Conservation (phyloP, 2,329 filamentous ascomycete genomes). For the Aaosphaeria pasadenensis region DNA sequence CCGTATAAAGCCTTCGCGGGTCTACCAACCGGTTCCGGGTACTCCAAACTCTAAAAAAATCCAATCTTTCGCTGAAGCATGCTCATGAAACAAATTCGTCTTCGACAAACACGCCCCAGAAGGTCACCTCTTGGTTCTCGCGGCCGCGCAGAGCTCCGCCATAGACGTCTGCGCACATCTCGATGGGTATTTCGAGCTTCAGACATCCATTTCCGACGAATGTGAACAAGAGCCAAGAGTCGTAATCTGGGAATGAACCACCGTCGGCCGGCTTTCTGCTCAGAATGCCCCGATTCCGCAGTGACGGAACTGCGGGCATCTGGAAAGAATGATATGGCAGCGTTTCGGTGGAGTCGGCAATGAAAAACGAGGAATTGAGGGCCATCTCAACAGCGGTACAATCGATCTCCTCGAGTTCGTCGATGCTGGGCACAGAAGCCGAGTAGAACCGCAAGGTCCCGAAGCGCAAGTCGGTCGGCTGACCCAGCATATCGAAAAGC, state of each 20-base stretch:
- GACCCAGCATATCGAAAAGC: slow-evolving; percentile 33
- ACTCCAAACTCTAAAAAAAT: not conserved
- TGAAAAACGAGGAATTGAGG: slow-evolving; percentile 30
- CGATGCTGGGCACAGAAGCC: slow-evolving; percentile 1
- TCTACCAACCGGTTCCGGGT: not conserved
- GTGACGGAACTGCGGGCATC: slow-evolving; percentile 25
- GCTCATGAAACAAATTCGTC: slow-evolving; percentile 20
- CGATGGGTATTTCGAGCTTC: slow-evolving; percentile 34
- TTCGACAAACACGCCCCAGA: slow-evolving; percentile 36
- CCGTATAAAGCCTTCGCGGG: not conserved
- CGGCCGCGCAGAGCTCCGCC: slow-evolving; percentile 25
- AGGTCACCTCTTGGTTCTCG: slow-evolving; percentile 33
- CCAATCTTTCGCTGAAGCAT: not conserved
- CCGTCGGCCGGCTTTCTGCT: slow-evolving; percentile 26
- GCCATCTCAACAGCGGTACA: slow-evolving; percentile 29
- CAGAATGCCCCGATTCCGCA: slow-evolving; percentile 32
- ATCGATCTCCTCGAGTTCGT: not conserved
- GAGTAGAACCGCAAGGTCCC: slow-evolving; percentile 35
- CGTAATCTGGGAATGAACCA: slow-evolving; percentile 30
- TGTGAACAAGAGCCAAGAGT: slow-evolving; percentile 37
- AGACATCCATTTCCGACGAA: slow-evolving; percentile 34
- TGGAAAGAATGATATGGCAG: slow-evolving; percentile 34
- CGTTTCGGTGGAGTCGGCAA: slow-evolving; percentile 33
- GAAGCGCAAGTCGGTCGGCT: slow-evolving; percentile 32
- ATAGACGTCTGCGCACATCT: slow-evolving; percentile 36